Conservation (phyloP, 371 early-diverging fungal species). For the Dentiscutata heterogama region DNA sequence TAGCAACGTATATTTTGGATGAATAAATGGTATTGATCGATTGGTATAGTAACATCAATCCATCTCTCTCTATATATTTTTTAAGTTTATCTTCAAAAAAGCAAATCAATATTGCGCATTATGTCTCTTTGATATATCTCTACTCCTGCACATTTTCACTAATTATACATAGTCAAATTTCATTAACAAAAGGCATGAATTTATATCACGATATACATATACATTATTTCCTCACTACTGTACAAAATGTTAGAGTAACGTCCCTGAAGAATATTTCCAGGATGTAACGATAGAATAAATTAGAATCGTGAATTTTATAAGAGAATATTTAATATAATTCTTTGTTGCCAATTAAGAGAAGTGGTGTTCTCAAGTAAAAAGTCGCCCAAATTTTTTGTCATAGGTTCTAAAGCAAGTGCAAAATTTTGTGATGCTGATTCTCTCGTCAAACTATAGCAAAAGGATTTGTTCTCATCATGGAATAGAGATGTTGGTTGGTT, state of each 20-base stretch:
- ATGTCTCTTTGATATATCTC: no score
- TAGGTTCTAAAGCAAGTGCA: not conserved
- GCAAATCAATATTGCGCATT: no score
- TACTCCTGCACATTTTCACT: no score
- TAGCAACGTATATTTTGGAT: no score
- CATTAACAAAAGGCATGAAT: no score
- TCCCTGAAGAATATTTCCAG: not conserved
- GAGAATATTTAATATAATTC: not conserved
- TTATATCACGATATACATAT: no score
- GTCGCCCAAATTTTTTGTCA: not conserved
- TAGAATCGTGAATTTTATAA: not conserved
- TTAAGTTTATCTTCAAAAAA: no score
- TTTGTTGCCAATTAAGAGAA: not conserved
- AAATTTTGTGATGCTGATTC: not conserved
- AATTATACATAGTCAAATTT: no score
- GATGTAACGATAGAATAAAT: not conserved
- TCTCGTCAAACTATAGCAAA: not conserved
- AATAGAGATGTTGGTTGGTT: not conserved
- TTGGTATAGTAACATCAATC: no score
- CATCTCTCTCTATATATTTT: no score
- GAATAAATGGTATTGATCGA: no score
- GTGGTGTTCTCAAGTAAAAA: not conserved
- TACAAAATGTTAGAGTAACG: not conserved
- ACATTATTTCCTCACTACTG: not conserved
- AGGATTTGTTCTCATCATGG: not conserved